These are phyloP conservation scores for Kalmusia sp. DNA, from an alignment of 2,329 filamentous ascomycete species.

Conservation along the genomic window DNA sequence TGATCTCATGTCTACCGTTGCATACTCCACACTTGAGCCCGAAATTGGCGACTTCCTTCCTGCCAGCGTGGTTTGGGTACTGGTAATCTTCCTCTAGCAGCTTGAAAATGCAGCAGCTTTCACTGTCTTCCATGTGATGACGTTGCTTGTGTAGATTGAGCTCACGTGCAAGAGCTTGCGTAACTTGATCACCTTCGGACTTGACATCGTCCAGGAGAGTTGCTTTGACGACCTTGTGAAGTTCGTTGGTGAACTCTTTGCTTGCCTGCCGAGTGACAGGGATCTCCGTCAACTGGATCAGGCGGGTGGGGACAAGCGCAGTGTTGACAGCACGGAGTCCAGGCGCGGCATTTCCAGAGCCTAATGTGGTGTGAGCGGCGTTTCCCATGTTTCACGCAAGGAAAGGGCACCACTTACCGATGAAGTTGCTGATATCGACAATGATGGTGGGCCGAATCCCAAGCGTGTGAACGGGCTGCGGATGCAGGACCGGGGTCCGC, in stretches of 20 bases:
- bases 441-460: neutral
- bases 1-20: neutral
- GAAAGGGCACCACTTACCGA: neutral
- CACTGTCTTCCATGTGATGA: neutral
- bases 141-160: neutral
- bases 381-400: neutral
- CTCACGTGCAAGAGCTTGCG: neutral
- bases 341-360: neutral
- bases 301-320: neutral
- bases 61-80: neutral
- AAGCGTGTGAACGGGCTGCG: neutral
- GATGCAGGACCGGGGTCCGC: too few relatives aligned
- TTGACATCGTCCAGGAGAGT: neutral
- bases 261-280: neutral
- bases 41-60: neutral
- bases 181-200: neutral
- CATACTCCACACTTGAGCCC: neutral
- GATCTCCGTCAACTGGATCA: neutral
- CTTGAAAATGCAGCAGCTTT: constrained; percentile 1
- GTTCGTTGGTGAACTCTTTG: neutral
- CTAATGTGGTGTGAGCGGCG: neutral
- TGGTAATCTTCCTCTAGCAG: constrained; percentile 2
- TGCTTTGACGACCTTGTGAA: neutral
- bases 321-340: neutral
- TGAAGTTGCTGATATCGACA: neutral